These are phyloP conservation scores for Dactylonectria estremocensis DNA, from an alignment of 2,329 filamentous ascomycete genomes.

Conservation along the genomic window DNA sequence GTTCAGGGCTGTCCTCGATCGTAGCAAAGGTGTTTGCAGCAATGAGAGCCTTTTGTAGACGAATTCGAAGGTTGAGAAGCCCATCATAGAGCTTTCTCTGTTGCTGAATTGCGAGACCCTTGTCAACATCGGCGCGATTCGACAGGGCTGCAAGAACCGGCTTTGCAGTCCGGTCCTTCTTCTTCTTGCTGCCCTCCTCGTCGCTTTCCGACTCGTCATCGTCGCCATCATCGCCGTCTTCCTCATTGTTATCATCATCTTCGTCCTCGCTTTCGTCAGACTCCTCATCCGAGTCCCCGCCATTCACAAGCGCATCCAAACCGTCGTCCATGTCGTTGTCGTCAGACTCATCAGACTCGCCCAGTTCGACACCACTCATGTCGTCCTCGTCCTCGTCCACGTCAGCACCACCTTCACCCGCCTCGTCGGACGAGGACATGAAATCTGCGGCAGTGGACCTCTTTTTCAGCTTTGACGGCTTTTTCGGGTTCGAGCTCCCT, in stretches of 20 bases:
- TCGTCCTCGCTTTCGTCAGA: constrained; percentile 56
- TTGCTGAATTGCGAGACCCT: constrained; percentile 87
- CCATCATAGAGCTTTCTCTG: constrained; percentile 91
- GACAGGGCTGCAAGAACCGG: constrained; percentile 51
- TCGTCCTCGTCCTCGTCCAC: constrained; percentile 55
- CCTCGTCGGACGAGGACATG: constrained; percentile 65
- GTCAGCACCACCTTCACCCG: constrained; percentile 51
- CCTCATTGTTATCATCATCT: constrained; percentile 54
- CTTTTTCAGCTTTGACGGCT: constrained; percentile 54
- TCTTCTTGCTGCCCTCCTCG: constrained; percentile 50
- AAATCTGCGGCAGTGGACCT: constrained; percentile 71
- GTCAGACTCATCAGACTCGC: constrained; percentile 53
- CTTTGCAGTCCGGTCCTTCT: constrained; percentile 51
- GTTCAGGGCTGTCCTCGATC: constrained; percentile 56
- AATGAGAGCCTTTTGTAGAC: constrained; percentile 91
- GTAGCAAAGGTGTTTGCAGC: constrained; percentile 81
- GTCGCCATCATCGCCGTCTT: constrained; percentile 53
- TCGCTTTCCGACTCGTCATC: constrained; percentile 57
- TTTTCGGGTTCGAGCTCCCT: constrained; percentile 69
- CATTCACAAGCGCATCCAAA: constrained; percentile 52
- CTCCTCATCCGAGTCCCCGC: constrained; percentile 53
- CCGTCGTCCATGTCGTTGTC: constrained; percentile 58
- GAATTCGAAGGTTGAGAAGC: constrained; percentile 90
- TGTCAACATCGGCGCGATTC: constrained; percentile 75
- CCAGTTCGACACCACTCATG: constrained; percentile 55